Conservation (phyloP, 2,329 filamentous ascomycete genomes). For the Diaporthe sp. region DNA sequence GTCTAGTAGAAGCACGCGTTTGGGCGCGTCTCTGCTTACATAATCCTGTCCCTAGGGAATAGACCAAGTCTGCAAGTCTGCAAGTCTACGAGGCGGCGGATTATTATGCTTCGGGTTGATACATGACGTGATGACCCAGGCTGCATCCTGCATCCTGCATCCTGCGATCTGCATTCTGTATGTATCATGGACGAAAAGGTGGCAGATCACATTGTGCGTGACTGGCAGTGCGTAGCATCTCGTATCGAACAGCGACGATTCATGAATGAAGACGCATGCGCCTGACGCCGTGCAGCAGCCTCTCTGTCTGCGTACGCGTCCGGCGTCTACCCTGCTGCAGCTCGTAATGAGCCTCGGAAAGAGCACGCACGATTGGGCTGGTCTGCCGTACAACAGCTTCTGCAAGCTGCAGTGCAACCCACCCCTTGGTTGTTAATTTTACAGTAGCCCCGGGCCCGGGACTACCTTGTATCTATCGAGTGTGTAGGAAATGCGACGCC, state of each 20-base stretch:
- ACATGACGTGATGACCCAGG: not conserved
- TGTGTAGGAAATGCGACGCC: slow-evolving; percentile 11
- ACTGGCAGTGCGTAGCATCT: not conserved
- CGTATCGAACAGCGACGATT: slow-evolving; percentile 5
- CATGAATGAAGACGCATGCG: slow-evolving; percentile 1
- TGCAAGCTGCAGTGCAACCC: slow-evolving; percentile 35
- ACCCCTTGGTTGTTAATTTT: not conserved
- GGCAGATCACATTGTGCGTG: slow-evolving; percentile 8
- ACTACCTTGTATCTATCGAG: not conserved
- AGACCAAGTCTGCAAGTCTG: no score
- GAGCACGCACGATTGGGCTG: not conserved
- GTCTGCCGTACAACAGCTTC: slow-evolving; percentile 15
- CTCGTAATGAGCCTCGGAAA: slow-evolving; percentile 16
- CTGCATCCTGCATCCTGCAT: not conserved
- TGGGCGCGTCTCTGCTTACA: slow-evolving; percentile 9
- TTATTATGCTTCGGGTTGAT: not conserved
- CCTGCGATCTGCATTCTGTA: not conserved
- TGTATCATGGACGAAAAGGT: not conserved
- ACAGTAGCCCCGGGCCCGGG: not conserved
- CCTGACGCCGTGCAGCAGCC: slow-evolving; percentile 13
- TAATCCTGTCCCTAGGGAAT: no score
- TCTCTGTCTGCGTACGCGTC: not conserved
- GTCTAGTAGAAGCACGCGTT: not conserved
- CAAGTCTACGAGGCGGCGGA: no score
- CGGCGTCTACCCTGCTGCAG: slow-evolving; percentile 23